These are phyloP conservation scores for Neurospora sp. DNA, from an alignment of 495 filamentous ascomycete genomes.

Conservation along the genomic window DNA sequence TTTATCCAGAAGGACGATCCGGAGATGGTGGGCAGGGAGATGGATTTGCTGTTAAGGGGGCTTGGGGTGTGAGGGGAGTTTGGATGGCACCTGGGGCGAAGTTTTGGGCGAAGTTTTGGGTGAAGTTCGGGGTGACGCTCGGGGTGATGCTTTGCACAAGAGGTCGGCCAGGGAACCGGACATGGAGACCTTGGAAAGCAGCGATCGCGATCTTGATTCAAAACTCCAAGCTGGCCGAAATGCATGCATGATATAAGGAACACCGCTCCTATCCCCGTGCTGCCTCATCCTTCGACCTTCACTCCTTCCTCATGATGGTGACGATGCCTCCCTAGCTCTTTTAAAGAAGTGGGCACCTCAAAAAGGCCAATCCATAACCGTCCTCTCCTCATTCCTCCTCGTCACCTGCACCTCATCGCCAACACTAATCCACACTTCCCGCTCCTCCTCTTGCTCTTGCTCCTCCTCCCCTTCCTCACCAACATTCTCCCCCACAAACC, in stretches of 20 bases:
- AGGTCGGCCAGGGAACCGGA: no score
- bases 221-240: no score
- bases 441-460: constrained; percentile 17
- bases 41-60: constrained; percentile 26
- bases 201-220: no score
- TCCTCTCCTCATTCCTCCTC: constrained; percentile 46
- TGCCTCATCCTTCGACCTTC: no score
- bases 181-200: no score
- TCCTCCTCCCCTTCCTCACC: constrained; percentile 39
- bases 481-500: constrained; percentile 40
- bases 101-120: no score
- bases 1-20: constrained; percentile 56
- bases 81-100: background rate
- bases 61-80: background rate
- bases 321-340: no score
- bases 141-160: no score
- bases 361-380: constrained; percentile 38
- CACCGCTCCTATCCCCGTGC: no score
- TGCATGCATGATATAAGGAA: no score
- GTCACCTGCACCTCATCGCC: constrained; percentile 63
- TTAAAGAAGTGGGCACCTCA: background rate
- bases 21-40: constrained; percentile 41
- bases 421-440: constrained; percentile 26
- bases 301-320: no score
- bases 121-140: no score